These are phyloP conservation scores for Picea abies DNA, from an alignment of 83 land plant species.

Conservation along the genomic window DNA sequence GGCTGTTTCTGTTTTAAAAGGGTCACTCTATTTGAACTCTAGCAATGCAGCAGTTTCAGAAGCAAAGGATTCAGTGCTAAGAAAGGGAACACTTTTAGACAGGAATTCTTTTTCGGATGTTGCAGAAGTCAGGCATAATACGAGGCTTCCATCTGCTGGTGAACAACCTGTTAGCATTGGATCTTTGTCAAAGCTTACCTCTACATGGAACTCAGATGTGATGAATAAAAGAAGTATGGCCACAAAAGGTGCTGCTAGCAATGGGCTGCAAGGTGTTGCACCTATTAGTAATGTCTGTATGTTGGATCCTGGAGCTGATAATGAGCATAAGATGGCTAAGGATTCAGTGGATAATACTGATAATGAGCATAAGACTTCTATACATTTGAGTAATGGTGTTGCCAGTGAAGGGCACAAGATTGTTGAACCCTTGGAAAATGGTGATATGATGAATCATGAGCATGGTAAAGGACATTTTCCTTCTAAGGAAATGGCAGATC, in stretches of 20 bases:
- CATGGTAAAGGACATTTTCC: background rate
- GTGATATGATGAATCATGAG: background rate
- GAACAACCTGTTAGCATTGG: background rate
- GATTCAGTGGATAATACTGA: background rate
- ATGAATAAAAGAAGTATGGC: background rate
- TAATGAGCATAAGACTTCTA: background rate
- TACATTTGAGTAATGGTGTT: background rate
- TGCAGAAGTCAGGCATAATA: background rate
- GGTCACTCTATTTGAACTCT: background rate
- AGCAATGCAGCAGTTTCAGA: background rate
- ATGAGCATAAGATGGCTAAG: background rate
- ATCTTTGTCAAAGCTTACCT: constrained; percentile 2
- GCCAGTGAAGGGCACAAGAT: background rate
- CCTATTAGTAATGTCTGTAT: background rate
- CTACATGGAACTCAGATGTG: background rate
- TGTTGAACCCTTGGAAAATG: background rate
- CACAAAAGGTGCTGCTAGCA: too few relatives aligned
- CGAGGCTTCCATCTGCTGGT: background rate
- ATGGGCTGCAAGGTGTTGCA: background rate
- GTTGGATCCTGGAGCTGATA: background rate
- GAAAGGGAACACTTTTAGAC: background rate
- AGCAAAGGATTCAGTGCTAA: background rate
- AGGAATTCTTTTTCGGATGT: background rate
- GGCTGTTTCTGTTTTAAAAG: background rate
- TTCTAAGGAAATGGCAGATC: background rate